These are phyloP conservation scores for Sporopachydermia quercuum DNA, from an alignment of 805 yeast genomes.

Conservation along the genomic window DNA sequence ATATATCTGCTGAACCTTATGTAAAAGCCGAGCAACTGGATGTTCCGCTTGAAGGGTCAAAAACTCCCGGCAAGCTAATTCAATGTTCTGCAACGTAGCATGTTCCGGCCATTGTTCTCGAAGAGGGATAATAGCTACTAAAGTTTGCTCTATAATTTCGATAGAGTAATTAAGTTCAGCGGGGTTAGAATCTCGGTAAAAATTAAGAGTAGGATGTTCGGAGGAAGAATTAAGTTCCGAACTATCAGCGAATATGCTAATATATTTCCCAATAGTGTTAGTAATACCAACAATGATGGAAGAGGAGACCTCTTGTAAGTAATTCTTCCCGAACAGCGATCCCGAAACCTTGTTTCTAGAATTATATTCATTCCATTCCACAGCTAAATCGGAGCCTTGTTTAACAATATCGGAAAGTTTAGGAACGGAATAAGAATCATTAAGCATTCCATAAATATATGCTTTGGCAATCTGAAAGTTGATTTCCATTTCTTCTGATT, in stretches of 20 bases:
- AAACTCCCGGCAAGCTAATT: conserved; percentile 50
- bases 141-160: conserved; percentile 27
- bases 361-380: background rate
- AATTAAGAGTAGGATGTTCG: conserved; percentile 29
- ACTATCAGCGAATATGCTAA: background rate
- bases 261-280: background rate
- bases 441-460: conserved; percentile 30
- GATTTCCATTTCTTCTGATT: conserved; percentile 26
- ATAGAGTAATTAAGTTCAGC: conserved; percentile 50
- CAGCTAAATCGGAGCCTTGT: background rate
- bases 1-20: conserved; percentile 76
- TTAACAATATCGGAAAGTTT: background rate
- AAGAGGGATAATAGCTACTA: conserved; percentile 30
- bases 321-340: background rate
- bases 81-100: conserved; percentile 63
- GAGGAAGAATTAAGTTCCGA: conserved; percentile 5
- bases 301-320: too few species aligned
- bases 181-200: conserved; percentile 51
- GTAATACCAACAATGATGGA: background rate
- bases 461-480: conserved; percentile 33
- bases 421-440: conserved; percentile 4
- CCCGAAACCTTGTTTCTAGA: conserved; percentile 1
- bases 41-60: conserved; percentile 43
- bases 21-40: conserved; percentile 65
- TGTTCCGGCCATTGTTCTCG: conserved; percentile 86